Percentiles rank a stretch among this genome's conserved stretches.
These are phyloP conservation scores for Conticribra guillardii DNA, from an alignment of 108 stramenopile genomes.

Conservation along the genomic window DNA sequence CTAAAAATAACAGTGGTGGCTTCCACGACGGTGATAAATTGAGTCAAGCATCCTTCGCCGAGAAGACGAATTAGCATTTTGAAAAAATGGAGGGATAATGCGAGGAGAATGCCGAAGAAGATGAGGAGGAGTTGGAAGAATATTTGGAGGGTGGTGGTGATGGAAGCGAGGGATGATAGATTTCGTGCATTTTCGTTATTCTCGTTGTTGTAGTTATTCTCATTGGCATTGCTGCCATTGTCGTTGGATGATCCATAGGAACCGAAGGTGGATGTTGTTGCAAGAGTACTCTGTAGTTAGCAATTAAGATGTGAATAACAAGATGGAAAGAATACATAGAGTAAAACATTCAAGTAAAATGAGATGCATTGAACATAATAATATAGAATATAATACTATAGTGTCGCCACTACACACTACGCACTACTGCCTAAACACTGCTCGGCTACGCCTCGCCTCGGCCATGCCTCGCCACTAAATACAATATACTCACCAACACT, in stretches of 20 bases:
- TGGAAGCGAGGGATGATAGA: constrained; percentile 7
- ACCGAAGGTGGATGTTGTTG: constrained; percentile 46
- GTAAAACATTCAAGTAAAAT: not conserved
- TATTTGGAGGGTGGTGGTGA: not conserved
- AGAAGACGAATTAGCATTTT: constrained; percentile 55
- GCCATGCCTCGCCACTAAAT: not conserved
- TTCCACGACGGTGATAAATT: constrained; percentile 44
- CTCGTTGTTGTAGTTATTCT: constrained; percentile 5
- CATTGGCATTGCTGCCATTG: not conserved
- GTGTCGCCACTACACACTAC: too few species aligned
- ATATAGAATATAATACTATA: too few species aligned
- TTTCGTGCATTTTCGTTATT: constrained; percentile 14
- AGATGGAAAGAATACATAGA: not conserved
- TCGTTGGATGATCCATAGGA: constrained; percentile 12
- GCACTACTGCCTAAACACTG: not conserved
- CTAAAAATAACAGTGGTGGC: constrained; percentile 19
- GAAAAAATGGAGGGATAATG: constrained; percentile 53
- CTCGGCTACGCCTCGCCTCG: not conserved
- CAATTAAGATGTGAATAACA: not conserved
- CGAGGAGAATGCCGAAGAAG: constrained; percentile 41
- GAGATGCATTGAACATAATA: not conserved
- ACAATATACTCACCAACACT: constrained; percentile 19
- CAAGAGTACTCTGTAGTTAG: constrained; percentile 30
- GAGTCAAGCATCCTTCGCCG: constrained; percentile 46
- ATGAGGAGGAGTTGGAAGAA: constrained; percentile 47